phyloP scores from a whole-genome alignment of 2,329 filamentous ascomycete species.

The Exophiala viscosa region DNA sequence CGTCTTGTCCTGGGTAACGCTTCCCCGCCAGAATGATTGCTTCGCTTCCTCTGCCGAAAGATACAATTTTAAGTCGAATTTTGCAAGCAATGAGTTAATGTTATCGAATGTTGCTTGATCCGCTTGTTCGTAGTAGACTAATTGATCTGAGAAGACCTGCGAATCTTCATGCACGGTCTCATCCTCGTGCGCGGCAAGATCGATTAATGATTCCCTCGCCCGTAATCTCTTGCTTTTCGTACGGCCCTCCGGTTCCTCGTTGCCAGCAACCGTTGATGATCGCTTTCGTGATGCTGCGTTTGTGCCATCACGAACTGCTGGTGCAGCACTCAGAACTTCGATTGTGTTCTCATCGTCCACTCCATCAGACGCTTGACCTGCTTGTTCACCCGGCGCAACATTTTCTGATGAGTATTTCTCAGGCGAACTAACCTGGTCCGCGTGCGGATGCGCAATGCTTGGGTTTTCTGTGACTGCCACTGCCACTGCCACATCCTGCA shows the following conservation, averaged over 20 bases:
- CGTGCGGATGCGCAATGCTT: too few relatives aligned
- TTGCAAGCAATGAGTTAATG: conserved; percentile 50
- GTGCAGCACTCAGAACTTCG: conserved; percentile 2
- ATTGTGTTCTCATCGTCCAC: conserved; percentile 4
- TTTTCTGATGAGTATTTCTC: background rate
- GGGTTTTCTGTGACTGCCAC: too few relatives aligned
- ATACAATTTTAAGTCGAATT: conserved; percentile 44
- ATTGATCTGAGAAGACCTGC: conserved; percentile 54
- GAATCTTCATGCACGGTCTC: conserved; percentile 50
- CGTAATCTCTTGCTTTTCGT: conserved; percentile 59
- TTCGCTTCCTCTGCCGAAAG: conserved; percentile 33
- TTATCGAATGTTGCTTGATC: conserved; percentile 58
- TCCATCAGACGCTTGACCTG: background rate
- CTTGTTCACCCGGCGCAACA: background rate
- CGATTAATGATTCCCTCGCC: conserved; percentile 55
- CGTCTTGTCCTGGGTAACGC: background rate
- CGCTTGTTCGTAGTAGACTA: conserved; percentile 52
- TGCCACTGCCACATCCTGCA: too few relatives aligned
- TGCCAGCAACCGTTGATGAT: conserved; percentile 57
- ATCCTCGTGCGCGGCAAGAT: conserved; percentile 43
- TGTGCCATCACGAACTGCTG: conserved; percentile 31
- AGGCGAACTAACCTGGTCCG: background rate
- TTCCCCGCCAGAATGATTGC: conserved; percentile 28
- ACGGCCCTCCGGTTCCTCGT: conserved; percentile 55
- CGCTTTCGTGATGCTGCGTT: conserved; percentile 48